Conservation (phyloP, 441 rosid genomes). For the Erodium moschatum region DNA sequence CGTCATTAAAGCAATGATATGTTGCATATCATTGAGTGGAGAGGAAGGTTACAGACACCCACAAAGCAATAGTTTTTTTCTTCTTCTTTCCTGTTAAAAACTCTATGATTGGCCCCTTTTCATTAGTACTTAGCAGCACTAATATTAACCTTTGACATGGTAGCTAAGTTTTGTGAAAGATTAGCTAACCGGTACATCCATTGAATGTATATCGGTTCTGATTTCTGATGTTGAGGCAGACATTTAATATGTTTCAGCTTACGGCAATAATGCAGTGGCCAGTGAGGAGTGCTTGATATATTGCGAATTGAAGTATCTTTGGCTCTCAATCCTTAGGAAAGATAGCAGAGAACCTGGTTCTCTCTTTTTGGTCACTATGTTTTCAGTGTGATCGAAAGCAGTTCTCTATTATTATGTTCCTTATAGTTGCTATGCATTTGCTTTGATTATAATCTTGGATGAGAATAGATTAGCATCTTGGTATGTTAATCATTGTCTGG, state of each 20-base stretch:
- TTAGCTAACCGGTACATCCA: not conserved
- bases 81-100: not conserved
- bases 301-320: conserved; percentile 24
- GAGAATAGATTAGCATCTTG: not conserved
- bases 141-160: not conserved
- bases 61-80: not conserved
- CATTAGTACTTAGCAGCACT: not conserved
- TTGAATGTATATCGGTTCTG: conserved; percentile 4
- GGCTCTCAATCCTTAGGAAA: conserved; percentile 14
- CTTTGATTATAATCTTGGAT: conserved; percentile 1
- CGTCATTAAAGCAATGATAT: conserved; percentile 12
- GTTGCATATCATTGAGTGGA: conserved; percentile 9
- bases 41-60: conserved; percentile 12
- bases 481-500: not conserved
- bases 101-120: not conserved
- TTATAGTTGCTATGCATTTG: not conserved
- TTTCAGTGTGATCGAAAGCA: no score
- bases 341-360: conserved; percentile 34
- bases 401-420: no score
- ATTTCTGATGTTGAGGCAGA: conserved; percentile 8
- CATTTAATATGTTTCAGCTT: conserved; percentile 16
- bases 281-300: conserved; percentile 21
- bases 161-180: conserved; percentile 4
- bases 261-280: conserved; percentile 10
- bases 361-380: conserved; percentile 8